A percentile compares a stretch with the other conserved stretches of the same genome.
phyloP scores from a whole-genome alignment of 1,284 basidiomycete species.

The Leccinum angustisporum region DNA sequence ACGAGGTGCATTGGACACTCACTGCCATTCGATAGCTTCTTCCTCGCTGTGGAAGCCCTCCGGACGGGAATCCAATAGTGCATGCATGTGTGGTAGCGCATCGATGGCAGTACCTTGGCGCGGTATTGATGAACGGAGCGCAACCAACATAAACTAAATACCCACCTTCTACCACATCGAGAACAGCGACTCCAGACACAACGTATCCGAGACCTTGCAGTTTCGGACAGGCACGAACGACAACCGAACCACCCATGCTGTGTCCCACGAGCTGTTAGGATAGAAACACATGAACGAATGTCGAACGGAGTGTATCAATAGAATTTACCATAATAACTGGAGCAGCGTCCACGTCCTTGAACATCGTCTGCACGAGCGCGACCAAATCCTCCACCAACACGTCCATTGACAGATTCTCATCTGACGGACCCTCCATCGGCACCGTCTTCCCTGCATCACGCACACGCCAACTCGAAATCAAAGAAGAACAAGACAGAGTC shows the following conservation, averaged over 20 bases:
- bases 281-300: constrained; percentile 2
- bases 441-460: constrained; percentile 60
- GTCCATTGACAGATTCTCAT: constrained; percentile 73
- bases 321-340: constrained; percentile 70
- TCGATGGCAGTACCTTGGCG: constrained; percentile 86
- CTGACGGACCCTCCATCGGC: constrained; percentile 38
- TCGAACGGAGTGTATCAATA: background rate
- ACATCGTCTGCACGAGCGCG: constrained; percentile 66
- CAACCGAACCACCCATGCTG: constrained; percentile 90
- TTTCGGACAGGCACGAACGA: constrained; percentile 66
- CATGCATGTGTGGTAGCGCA: constrained; percentile 88
- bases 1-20: constrained; percentile 36
- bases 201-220: constrained; percentile 70
- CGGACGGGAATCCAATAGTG: constrained; percentile 83
- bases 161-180: constrained; percentile 95
- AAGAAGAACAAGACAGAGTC: background rate
- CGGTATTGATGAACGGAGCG: background rate
- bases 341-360: constrained; percentile 58
- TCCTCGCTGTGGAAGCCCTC: constrained; percentile 81
- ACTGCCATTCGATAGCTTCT: constrained; percentile 96
- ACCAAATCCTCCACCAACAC: constrained; percentile 73
- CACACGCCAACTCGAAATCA: background rate
- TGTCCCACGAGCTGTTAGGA: constrained; percentile 74
- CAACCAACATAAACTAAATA: background rate
- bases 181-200: constrained; percentile 81